Conservation (phyloP, 2,329 filamentous ascomycete species). For the Bretziella fagacearum region DNA sequence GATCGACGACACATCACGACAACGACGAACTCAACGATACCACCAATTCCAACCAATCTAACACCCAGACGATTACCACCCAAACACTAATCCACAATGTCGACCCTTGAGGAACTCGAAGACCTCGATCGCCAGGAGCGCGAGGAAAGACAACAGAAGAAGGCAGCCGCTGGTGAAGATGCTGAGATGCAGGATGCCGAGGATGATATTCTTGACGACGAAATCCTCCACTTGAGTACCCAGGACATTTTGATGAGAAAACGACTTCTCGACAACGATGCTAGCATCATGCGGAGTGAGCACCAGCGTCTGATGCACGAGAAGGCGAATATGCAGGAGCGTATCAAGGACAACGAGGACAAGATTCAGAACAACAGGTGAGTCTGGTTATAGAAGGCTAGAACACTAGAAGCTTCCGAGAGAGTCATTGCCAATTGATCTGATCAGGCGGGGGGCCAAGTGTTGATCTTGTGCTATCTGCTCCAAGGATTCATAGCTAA, state of each 20-base stretch:
- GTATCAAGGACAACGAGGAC: constrained; percentile 97
- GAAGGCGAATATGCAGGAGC: constrained; percentile 89
- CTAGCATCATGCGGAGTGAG: constrained; percentile 97
- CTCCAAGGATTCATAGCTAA: background rate
- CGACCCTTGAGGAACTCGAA: constrained; percentile 81
- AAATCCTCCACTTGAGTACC: constrained; percentile 85
- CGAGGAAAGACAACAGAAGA: constrained; percentile 34
- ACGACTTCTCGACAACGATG: constrained; percentile 90
- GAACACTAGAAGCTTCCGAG: too few species aligned
- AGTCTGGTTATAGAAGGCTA: constrained; percentile 19
- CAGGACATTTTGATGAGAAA: constrained; percentile 84
- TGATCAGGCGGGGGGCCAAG: too few species aligned
- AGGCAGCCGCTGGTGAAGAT: constrained; percentile 53
- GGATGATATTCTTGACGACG: constrained; percentile 75
- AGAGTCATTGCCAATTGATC: background rate
- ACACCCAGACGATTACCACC: constrained; percentile 19
- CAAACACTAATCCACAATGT: constrained; percentile 36
- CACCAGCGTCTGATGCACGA: constrained; percentile 86
- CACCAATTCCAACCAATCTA: too few species aligned
- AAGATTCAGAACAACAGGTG: constrained; percentile 99
- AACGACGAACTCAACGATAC: too few species aligned
- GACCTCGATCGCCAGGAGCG: constrained; percentile 67
- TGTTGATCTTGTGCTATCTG: background rate
- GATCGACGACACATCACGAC: too few species aligned
- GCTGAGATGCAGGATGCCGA: constrained; percentile 82